A percentile compares a stretch with the other conserved stretches of the same genome.
phyloP scores from a whole-genome alignment of 2,329 filamentous ascomycete species.

The Ilyonectria mors-panacis region DNA sequence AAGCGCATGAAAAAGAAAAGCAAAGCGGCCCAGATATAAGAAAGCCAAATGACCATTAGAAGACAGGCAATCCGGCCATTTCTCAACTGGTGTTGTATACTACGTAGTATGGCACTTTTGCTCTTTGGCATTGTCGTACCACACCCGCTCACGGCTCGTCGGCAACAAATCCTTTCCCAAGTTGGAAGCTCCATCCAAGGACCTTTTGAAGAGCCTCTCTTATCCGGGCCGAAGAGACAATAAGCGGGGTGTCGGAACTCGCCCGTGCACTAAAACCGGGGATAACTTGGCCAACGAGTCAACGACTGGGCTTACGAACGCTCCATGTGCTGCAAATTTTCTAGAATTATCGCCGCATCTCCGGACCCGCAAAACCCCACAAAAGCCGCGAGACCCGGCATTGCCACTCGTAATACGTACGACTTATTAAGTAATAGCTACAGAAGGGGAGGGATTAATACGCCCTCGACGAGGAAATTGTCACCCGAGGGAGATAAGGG shows the following conservation, averaged over 20 bases:
- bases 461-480: not conserved
- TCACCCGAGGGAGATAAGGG: not conserved
- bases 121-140: constrained; percentile 3
- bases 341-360: constrained; percentile 43
- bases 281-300: constrained; percentile 13
- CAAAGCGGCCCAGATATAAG: constrained; percentile 4
- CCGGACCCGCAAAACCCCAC: constrained; percentile 17
- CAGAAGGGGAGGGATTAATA: constrained; percentile 18
- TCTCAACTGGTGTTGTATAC: not conserved
- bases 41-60: not conserved
- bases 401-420: constrained; percentile 37
- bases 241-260: not conserved
- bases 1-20: not conserved
- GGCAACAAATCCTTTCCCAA: constrained; percentile 14
- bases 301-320: constrained; percentile 33
- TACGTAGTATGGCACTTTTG: not conserved
- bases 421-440: constrained; percentile 28
- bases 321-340: constrained; percentile 37
- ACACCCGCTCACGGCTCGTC: constrained; percentile 9
- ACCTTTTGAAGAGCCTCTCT: constrained; percentile 33
- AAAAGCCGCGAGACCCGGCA: constrained; percentile 39
- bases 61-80: not conserved
- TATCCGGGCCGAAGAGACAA: constrained; percentile 21
- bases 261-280: constrained; percentile 20
- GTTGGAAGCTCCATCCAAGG: constrained; percentile 23